Conservation (phyloP, 192 early-diverging fungal genomes). For the Chytriomyces hyalinus region DNA sequence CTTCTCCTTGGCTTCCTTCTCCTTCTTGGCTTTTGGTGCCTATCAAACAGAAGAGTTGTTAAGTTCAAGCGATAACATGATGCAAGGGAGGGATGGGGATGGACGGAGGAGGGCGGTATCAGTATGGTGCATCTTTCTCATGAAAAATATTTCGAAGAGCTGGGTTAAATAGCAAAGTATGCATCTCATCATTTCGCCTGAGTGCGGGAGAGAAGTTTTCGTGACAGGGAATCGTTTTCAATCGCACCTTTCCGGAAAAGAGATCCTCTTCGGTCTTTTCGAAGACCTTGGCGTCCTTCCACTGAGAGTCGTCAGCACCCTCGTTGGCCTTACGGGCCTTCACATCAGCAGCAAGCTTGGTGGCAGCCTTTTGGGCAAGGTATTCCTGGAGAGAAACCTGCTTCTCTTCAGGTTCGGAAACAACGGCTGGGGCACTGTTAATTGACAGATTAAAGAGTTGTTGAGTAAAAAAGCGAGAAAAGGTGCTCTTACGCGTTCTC, state of each 20-base stretch:
- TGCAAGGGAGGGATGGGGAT: constrained; percentile 11
- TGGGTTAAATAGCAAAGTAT: constrained; percentile 30
- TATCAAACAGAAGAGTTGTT: not conserved
- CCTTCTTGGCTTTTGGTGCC: constrained; percentile 64
- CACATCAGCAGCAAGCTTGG: constrained; percentile 62
- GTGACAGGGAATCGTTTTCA: not conserved
- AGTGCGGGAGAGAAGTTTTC: not conserved
- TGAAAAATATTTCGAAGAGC: constrained; percentile 25
- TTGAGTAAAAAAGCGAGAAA: constrained; percentile 32
- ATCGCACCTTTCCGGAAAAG: constrained; percentile 63
- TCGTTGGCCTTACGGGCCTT: constrained; percentile 85
- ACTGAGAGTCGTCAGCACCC: constrained; percentile 80
- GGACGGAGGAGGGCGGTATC: constrained; percentile 12
- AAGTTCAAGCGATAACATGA: constrained; percentile 46
- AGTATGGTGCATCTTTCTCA: constrained; percentile 28
- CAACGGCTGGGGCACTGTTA: constrained; percentile 48
- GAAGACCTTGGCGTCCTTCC: constrained; percentile 78
- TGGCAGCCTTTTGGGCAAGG: constrained; percentile 69
- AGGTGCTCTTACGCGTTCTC: constrained; percentile 46
- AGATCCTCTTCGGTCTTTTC: constrained; percentile 75
- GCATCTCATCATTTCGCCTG: constrained; percentile 6
- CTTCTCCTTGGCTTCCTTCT: constrained; percentile 52
- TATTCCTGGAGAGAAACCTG: constrained; percentile 90
- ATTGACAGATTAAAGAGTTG: not conserved
- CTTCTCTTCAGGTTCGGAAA: constrained; percentile 74